Evolutionary conservation across 2,329 filamentous ascomycete species (phyloP).

Genomic region (Aspergillus sp.): DNA sequence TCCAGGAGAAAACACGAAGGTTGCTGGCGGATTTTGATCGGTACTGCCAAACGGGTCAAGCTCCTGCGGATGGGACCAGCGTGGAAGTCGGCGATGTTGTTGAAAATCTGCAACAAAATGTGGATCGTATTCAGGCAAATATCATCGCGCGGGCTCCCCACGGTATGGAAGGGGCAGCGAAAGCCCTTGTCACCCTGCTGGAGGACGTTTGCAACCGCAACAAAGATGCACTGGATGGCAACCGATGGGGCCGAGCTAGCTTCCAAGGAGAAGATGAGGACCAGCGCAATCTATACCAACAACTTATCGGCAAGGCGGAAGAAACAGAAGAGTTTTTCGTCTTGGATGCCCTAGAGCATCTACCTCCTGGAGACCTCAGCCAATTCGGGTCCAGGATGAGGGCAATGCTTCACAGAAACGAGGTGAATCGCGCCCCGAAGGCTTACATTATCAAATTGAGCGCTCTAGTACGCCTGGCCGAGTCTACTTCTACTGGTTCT

Average conservation of each 20-base stretch:
- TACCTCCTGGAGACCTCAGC: conserved; percentile 26
- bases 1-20: conserved; percentile 28
- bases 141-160: conserved; percentile 29
- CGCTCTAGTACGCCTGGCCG: conserved; percentile 24
- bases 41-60: conserved; percentile 32
- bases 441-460: conserved; percentile 30
- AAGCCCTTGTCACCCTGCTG: conserved; percentile 33
- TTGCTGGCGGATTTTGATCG: conserved; percentile 35
- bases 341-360: conserved; percentile 32
- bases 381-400: conserved; percentile 25
- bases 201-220: conserved; percentile 34
- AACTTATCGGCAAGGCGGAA: conserved; percentile 33
- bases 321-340: conserved; percentile 31
- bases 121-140: conserved; percentile 28
- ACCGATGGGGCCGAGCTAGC: conserved; percentile 26
- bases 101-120: conserved; percentile 22
- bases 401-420: conserved; percentile 36
- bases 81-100: conserved; percentile 29
- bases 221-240: conserved; percentile 34
- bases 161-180: conserved; percentile 32
- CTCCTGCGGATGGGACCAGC: conserved; percentile 13
- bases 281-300: conserved; percentile 39
- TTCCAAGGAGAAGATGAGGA: conserved; percentile 35
- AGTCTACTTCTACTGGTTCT: conserved; percentile 15
- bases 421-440: conserved; percentile 37